These are phyloP conservation scores for Penicillium frequentans DNA, from an alignment of 2,329 filamentous ascomycete species.

Conservation along the genomic window DNA sequence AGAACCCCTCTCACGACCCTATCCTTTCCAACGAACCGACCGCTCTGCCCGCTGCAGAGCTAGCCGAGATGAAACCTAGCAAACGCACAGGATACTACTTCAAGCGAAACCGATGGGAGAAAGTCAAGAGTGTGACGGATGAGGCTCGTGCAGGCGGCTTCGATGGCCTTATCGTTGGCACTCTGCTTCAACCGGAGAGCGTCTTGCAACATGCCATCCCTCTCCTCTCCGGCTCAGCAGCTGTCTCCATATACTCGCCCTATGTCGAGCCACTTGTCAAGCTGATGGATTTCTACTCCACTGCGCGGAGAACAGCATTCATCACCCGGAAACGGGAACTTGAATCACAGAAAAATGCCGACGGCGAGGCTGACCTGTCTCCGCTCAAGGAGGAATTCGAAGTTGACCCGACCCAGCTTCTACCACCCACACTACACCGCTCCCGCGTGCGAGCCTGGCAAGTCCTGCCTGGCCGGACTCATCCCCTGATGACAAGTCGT, in stretches of 20 bases:
- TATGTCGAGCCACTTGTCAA: slow-evolving; percentile 75
- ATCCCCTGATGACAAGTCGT: slow-evolving; percentile 86
- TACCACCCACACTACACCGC: slow-evolving; percentile 79
- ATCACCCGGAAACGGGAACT: slow-evolving; percentile 38
- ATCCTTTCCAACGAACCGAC: slow-evolving; percentile 69
- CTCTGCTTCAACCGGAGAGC: slow-evolving; percentile 74
- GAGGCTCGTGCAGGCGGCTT: slow-evolving; percentile 74
- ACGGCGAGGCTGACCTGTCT: slow-evolving; percentile 20
- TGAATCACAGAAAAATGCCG: slow-evolving; percentile 14
- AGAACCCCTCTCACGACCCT: slow-evolving; percentile 72
- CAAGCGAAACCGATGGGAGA: slow-evolving; percentile 81
- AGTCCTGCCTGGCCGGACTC: slow-evolving; percentile 85
- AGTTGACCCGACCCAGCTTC: slow-evolving; percentile 78
- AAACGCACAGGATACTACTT: slow-evolving; percentile 84
- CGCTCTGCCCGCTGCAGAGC: slow-evolving; percentile 56
- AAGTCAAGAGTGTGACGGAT: slow-evolving; percentile 70
- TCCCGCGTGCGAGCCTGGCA: slow-evolving; percentile 81
- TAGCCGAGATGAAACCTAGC: slow-evolving; percentile 74
- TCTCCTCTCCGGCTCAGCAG: slow-evolving; percentile 77
- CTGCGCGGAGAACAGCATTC: slow-evolving; percentile 75
- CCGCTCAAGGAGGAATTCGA: slow-evolving; percentile 68
- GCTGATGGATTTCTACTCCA: slow-evolving; percentile 81
- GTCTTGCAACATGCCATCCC: slow-evolving; percentile 76
- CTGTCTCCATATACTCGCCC: slow-evolving; percentile 81
- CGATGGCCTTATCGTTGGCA: slow-evolving; percentile 79